Evolutionary conservation across 257 asterid species (phyloP).

Genomic region (Rehmannia glutinosa): DNA sequence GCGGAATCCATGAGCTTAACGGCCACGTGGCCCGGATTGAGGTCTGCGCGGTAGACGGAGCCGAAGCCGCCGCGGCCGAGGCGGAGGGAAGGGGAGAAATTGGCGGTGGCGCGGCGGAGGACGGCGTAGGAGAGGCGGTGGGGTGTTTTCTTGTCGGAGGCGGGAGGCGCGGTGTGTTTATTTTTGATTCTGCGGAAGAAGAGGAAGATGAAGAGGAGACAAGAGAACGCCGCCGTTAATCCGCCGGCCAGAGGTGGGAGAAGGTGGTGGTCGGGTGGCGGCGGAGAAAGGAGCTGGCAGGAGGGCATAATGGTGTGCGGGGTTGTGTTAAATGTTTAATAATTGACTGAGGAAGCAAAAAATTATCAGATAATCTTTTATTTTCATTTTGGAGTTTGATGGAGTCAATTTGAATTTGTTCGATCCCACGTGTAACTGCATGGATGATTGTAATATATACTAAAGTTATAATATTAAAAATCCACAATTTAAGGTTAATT

Average conservation of each 20-base stretch:
- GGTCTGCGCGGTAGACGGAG: conserved; percentile 48
- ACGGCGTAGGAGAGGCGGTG: conserved; percentile 43
- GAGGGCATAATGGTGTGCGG: conserved; percentile 41
- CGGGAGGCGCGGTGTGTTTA: conserved; percentile 47
- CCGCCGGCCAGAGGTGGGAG: conserved; percentile 37
- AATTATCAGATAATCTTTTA: background rate
- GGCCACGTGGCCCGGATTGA: conserved; percentile 36
- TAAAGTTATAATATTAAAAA: too few species aligned
- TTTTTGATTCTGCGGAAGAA: conserved; percentile 41
- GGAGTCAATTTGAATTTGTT: too few species aligned
- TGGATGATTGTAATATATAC: too few species aligned
- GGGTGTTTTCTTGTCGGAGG: conserved; percentile 46
- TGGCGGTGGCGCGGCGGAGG: conserved; percentile 52
- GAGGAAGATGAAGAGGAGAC: conserved; percentile 32
- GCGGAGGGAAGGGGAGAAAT: conserved; percentile 43
- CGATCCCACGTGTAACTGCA: too few species aligned
- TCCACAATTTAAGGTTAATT: too few species aligned
- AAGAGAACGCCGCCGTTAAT: conserved; percentile 36
- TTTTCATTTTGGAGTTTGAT: too few species aligned
- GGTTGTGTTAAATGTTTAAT: background rate
- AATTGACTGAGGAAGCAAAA: background rate
- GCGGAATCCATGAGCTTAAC: conserved; percentile 65
- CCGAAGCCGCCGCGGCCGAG: conserved; percentile 74
- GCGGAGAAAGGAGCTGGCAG: conserved; percentile 33
- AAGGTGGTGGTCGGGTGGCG: too few species aligned